Evolutionary conservation across 1,284 basidiomycete genomes (phyloP), one percentile per base, ranked within the genome.

Genomic region (Heterobasidion occidentale): DNA sequence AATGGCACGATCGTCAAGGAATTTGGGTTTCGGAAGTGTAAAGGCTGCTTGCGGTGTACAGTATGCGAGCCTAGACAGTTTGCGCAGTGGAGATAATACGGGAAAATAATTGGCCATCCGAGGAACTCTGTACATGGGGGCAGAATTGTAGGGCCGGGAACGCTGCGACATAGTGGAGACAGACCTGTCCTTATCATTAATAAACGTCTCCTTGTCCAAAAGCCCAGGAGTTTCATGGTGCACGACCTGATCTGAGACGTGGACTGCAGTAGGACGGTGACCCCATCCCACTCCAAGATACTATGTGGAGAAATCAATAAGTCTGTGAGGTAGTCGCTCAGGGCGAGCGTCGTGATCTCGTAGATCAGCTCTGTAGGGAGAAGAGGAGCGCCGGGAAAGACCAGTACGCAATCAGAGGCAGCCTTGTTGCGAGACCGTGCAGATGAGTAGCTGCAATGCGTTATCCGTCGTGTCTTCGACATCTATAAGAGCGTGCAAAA

Each of bases 351-450:
- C 19, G 54, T 45, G 44, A 59, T 54, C 12, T 59, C 48, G 20
- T 59, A 44, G 19, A 56, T 46, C 15, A 59, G 56, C 48, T 59
- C 58, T 50, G 58, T 38, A 42, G 52, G 52, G 17, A 46, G 35
- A 17, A 7, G 15, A 9, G 17, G 51, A 27, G 36, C n/a, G 15
- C 33, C 27, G 27, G 27, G 33, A 50, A 15, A 34, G 12, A 34
- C 35, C 34, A 9, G 27, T 14, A 14, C 27, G 20, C 9, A 5
- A n/a, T 5, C 12, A 19, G 27, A 34, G 27, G 47, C 9, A n/a
- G 27, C 14, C 12, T 9, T 34, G 33, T 33, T 46, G 45, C 46
- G 11, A 20, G 15, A 20, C 4, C 33, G 19, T 34, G 12, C 12
- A 14, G 48, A 27, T 27, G 27, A 5, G 27, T 27, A 27, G 5